These are phyloP conservation scores for Amanita pallidorosea DNA, from an alignment of 768 basidiomycete genomes.

Conservation along the genomic window DNA sequence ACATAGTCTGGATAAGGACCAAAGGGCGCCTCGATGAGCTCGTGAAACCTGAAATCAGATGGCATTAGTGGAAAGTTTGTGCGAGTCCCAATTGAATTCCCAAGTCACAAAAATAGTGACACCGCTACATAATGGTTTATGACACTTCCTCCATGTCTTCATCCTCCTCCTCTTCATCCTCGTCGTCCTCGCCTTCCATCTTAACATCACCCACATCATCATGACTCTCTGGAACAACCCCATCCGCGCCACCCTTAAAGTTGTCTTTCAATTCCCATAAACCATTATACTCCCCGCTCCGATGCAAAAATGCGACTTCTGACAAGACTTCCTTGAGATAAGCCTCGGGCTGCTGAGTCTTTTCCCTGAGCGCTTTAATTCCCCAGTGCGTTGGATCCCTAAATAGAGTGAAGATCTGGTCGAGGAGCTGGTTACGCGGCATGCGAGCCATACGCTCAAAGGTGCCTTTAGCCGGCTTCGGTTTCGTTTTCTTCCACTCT, in stretches of 20 bases:
- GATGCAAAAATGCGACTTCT: constrained; percentile 68
- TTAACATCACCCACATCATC: constrained; percentile 27
- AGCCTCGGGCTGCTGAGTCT: constrained; percentile 76
- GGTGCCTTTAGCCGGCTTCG: constrained; percentile 53
- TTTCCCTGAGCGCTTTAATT: constrained; percentile 65
- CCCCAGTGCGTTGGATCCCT: constrained; percentile 74
- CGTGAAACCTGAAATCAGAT: not conserved
- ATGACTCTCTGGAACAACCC: not conserved
- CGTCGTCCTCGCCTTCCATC: constrained; percentile 44
- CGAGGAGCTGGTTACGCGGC: constrained; percentile 79
- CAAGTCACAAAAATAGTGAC: no score
- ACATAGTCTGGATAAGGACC: not conserved
- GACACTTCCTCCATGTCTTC: constrained; percentile 68
- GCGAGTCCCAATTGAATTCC: no score
- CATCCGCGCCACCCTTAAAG: constrained; percentile 40
- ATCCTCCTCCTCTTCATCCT: constrained; percentile 51
- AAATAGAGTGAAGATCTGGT: constrained; percentile 73
- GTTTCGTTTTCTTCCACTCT: constrained; percentile 46
- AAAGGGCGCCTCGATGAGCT: constrained; percentile 1
- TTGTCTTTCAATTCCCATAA: constrained; percentile 72
- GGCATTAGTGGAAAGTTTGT: no score
- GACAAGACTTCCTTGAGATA: constrained; percentile 78
- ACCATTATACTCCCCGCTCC: constrained; percentile 73
- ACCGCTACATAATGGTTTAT: no score
- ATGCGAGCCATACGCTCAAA: constrained; percentile 91